Evolutionary conservation across 345 rosid species (phyloP), one percentile per base, ranked within the genome.

Genomic region (Bruguiera sexangula): DNA sequence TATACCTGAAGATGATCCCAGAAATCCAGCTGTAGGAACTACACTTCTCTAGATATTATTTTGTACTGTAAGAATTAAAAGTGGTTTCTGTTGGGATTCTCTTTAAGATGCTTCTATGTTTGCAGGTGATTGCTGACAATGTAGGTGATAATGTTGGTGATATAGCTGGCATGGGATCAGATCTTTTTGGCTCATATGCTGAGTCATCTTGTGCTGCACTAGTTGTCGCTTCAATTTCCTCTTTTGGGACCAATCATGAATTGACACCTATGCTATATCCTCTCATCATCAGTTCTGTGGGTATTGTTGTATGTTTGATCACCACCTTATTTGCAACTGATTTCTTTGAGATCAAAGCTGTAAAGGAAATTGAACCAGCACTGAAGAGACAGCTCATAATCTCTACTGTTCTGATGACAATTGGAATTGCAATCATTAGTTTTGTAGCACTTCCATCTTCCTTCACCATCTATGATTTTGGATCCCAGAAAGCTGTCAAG

Each of bases 111-210:
- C 36, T 71, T 67, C 48, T 55, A n/a, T 39, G 5, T 72, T 52
- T 76, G 26, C 83, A 89, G 96, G 96, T 89, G 78, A 89, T 89
- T 78, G 96, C 92, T 37, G 96, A 89, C 74, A 89, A 89, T 75
- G 96, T 89, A 15, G 96, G 92, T 73, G 96, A 89, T 29, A 89
- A 89, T 76, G 92, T 89, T 64, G 96, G 92, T 20, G 96, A 89
- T 68, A 89, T 89, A 7, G 96, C 96, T 67, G 92, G 92, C 52
- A 89, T 89, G 94, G 91, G 94, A 74, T 89, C 91, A 10, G 94
- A 86, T 79, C 87, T 89, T 46, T 89, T 89, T 65, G 91, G 94
- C 48, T 88, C 91, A 15, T 88, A 85, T 24, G 94, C 94, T 0
- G 94, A 88, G 66, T 80, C 94, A 62, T 88, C 94, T 6, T 88